Conservation (phyloP, 768 basidiomycete genomes). For the Lactifluus piperatus region DNA sequence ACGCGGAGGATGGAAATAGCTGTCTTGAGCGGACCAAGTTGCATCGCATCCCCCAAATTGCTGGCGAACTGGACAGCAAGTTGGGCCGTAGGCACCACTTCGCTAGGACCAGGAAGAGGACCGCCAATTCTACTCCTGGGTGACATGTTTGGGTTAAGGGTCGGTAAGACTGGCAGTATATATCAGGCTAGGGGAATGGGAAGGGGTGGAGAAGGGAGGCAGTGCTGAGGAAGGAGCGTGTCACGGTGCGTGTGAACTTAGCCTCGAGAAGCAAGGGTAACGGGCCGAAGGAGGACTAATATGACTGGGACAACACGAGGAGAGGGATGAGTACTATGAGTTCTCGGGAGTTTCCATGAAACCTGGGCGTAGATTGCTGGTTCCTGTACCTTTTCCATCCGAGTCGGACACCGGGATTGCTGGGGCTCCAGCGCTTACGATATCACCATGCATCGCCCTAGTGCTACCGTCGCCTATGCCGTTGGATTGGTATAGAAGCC, state of each 20-base stretch:
- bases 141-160: not conserved
- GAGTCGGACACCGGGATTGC: not conserved
- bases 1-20: too few relatives aligned
- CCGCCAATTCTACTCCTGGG: not conserved
- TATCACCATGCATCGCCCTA: too few relatives aligned
- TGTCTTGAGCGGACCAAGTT: constrained; percentile 1
- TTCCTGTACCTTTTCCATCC: not conserved
- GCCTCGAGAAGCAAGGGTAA: not conserved
- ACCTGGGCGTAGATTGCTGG: not conserved
- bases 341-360: not conserved
- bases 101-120: not conserved
- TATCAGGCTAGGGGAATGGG: not conserved
- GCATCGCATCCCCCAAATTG: not conserved
- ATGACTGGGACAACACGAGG: not conserved
- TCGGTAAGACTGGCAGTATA: not conserved
- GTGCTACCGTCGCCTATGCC: too few relatives aligned
- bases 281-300: not conserved
- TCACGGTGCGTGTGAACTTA: not conserved
- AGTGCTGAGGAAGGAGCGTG: not conserved
- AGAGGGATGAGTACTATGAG: too few relatives aligned
- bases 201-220: not conserved
- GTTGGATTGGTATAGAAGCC: too few relatives aligned
- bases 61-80: not conserved
- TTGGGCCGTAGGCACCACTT: not conserved
- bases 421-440: too few relatives aligned